A percentile compares a stretch with the other conserved stretches of the same genome.
Evolutionary conservation across 495 filamentous ascomycete genomes (phyloP).

Genomic region (Xanthoparmelia taractica): DNA sequence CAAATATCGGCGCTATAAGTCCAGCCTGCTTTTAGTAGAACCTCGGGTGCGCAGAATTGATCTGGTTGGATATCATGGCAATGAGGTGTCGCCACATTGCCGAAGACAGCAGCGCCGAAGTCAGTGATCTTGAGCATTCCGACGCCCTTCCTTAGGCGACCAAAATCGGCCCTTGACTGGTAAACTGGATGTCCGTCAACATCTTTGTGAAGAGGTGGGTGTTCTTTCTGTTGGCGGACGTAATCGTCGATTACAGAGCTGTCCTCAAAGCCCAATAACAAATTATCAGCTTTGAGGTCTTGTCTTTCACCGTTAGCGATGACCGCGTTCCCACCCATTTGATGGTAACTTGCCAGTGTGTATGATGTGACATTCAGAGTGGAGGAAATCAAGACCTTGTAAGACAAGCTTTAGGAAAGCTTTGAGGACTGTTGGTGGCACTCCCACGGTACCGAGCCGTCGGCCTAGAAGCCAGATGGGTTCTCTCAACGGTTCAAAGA

Average conservation of each 20-base stretch:
- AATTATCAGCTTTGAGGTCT: constrained; percentile 42
- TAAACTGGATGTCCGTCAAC: constrained; percentile 29
- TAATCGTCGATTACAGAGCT: constrained; percentile 30
- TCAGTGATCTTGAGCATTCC: constrained; percentile 31
- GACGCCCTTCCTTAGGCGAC: constrained; percentile 24
- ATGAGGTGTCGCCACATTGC: constrained; percentile 22
- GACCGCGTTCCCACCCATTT: constrained; percentile 3
- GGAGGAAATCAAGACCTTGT: constrained; percentile 36
- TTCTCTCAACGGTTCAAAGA: constrained; percentile 27
- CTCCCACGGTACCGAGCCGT: neutral
- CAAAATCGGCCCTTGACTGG: constrained; percentile 32
- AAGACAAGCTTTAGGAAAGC: constrained; percentile 30
- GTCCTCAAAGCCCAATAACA: constrained; percentile 35
- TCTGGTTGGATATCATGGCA: constrained; percentile 32
- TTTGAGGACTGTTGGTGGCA: constrained; percentile 14
- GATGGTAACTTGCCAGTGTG: constrained; percentile 31
- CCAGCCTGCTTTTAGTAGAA: constrained; percentile 32
- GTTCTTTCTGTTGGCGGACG: constrained; percentile 28
- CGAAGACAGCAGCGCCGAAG: constrained; percentile 33
- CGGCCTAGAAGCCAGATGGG: constrained; percentile 28
- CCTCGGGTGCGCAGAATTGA: constrained; percentile 32
- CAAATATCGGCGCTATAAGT: constrained; percentile 38
- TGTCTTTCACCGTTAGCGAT: constrained; percentile 14
- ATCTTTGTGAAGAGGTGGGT: constrained; percentile 26
- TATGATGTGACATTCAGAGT: constrained; percentile 34